Evolutionary conservation across 345 rosid species (phyloP).

Genomic region (Populus ilicifolia): DNA sequence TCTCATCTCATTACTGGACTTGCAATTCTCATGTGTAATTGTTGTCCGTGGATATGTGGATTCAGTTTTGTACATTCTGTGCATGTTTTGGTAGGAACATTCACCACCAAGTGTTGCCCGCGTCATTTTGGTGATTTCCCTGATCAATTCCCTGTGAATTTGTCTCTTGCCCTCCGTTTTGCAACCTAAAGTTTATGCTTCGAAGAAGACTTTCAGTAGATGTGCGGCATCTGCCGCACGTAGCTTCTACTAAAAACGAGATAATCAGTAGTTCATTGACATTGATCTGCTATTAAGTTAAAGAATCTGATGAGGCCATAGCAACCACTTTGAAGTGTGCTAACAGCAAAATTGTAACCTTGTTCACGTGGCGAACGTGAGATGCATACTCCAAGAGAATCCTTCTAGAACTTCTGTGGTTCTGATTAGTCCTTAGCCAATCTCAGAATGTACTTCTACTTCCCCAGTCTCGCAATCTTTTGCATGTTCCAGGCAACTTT

Average conservation of each 20-base stretch:
- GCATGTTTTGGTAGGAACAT: background rate
- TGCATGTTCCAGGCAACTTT: background rate
- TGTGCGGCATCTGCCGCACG: background rate
- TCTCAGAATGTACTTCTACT: background rate
- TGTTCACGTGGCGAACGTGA: background rate
- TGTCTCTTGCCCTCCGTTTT: background rate
- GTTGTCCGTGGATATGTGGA: background rate
- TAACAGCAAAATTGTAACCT: background rate
- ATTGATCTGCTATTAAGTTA: background rate
- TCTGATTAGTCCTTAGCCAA: conserved; percentile 1
- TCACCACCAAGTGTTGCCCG: background rate
- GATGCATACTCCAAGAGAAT: background rate
- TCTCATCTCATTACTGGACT: background rate
- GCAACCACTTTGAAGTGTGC: background rate
- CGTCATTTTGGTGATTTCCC: background rate
- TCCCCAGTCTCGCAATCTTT: background rate
- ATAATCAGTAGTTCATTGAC: background rate
- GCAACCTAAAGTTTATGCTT: background rate
- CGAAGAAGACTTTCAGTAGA: background rate
- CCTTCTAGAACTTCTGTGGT: background rate
- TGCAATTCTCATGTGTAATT: background rate
- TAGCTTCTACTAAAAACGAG: background rate
- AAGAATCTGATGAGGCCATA: background rate
- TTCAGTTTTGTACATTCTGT: background rate
- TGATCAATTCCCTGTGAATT: background rate